Evolutionary conservation across 2,329 filamentous ascomycete genomes (phyloP).

Genomic region (Alternaria longipes): DNA sequence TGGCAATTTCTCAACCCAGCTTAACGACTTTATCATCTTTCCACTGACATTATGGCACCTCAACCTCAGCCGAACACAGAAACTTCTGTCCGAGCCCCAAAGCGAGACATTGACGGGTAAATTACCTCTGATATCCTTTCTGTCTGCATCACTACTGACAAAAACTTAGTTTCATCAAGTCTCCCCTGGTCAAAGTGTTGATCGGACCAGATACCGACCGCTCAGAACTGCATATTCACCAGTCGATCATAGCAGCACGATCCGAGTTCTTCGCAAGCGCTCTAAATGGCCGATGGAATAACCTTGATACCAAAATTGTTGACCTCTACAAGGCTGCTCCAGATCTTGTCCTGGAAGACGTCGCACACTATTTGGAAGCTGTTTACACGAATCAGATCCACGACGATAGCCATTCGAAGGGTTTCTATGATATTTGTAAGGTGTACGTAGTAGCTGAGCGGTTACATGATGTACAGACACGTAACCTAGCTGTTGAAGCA

Average conservation of each 20-base stretch:
- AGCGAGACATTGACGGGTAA: background rate
- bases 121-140: background rate
- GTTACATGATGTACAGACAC: background rate
- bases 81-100: background rate
- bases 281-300: conserved; percentile 3
- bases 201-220: conserved; percentile 2
- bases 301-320: background rate
- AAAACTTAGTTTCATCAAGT: conserved; percentile 1
- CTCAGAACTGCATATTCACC: conserved; percentile 7
- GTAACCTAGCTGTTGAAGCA: background rate
- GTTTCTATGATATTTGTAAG: background rate
- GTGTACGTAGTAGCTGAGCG: conserved; percentile 31
- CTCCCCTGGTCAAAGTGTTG: conserved; percentile 8
- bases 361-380: conserved; percentile 21
- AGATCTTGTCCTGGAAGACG: conserved; percentile 16
- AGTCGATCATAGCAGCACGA: conserved; percentile 3
- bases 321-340: conserved; percentile 5
- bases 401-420: background rate
- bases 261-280: conserved; percentile 15
- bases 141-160: background rate
- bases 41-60: background rate
- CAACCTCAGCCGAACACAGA: background rate
- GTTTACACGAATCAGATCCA: conserved; percentile 20
- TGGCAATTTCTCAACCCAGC: background rate
- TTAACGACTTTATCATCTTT: background rate